Evolutionary conservation across 441 rosid species (phyloP), one percentile per base, ranked within the genome.

Genomic region (Croton setiger): DNA sequence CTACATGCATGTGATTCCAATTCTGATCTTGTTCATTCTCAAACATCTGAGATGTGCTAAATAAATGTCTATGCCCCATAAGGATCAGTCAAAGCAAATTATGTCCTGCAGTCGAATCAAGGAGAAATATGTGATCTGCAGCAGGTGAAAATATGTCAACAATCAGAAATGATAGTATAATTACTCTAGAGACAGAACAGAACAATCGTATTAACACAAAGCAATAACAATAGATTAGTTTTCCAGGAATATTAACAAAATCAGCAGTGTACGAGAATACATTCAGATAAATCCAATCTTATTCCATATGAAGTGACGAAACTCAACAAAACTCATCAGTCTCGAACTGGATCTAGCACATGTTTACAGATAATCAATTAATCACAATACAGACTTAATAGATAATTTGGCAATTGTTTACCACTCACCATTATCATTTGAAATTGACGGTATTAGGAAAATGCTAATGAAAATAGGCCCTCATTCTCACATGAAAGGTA

Each of bases 61-160:
- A 84, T 71, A 86, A 81, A 71, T 87, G 82, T 63, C 88, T 85
- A 72, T 89, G 94, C 61, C 85, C 94, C 97, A 92, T 91, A 52
- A 61, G 58, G 44, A 41, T 63, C 64, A 59, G 72, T 48, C 51
- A 65, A 48, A 15, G 70, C 12, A 43, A 65, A 59, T 72, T 71
- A 66, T 49, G 64, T 64, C 72, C 66, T 52, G 47, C 35, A 36
- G 33, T 71, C 72, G 62, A 74, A 61, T 61, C 66, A 53, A 69
- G 66, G 44, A 51, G 56, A 60, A 49, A 59, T 4, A 51, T 51
- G 53, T 71, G 73, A 80, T 83, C 93, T 88, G 87, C 82, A 79
- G 44, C 54, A 58, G 41, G 17, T 21, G 39, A 72, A 77, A 63
- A 5, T 15, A 58, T 48, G 64, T 54, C 71, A 71, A 64, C 17